Evolutionary conservation across 352 stramenopile genomes (phyloP), one percentile per base, ranked within the genome.

Genomic region (Phytophthora pinifolia): DNA sequence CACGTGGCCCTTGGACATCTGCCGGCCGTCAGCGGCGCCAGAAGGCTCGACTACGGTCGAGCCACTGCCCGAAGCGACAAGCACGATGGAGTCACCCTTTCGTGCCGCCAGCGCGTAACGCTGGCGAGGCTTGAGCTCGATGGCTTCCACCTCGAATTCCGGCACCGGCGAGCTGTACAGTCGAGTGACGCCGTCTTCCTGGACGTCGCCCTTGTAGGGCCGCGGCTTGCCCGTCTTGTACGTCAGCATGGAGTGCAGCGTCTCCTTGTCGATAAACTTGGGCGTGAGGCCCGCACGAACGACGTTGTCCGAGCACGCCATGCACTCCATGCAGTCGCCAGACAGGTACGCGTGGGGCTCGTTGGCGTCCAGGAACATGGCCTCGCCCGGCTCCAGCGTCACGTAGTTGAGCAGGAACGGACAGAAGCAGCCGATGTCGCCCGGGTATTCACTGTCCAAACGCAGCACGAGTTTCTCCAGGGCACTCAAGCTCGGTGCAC

Each of bases 311-410:
- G 84, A 98, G 44, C 96, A 98, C 25, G 97, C 97, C 98, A 99
- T 99, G 65, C 96, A 99, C 71, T 99, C 98, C 18, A 99, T 89
- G 57, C 84, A 94, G 58, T 94, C 84, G 31, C 97, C 97, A 2
- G 83, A 90, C 17, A 99, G 79, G 71, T 99, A 99, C 12, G 98
- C 98, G 72, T 99, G 98, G n/a, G 98, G 98, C 62, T 99, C 97
- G 68, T 99, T 99, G 4, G 98, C 95, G 14, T 80, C 92, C 48
- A 99, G 93, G 67, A 98, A 99, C 56, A 99, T 97, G 14, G 91
- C 87, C 55, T 99, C 93, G 6, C 98, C 98, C 0, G 92, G 91
- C 30, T 97, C 67, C 59, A 99, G 85, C 9, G 89, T 77, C 9
- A 99, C 63, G 69, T 98, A 98, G 72, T 99, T 99, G n/a, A 99